Base-by-base conservation (phyloP, 176 grass and related monocot genomes). In the Avena eriantha region DNA sequence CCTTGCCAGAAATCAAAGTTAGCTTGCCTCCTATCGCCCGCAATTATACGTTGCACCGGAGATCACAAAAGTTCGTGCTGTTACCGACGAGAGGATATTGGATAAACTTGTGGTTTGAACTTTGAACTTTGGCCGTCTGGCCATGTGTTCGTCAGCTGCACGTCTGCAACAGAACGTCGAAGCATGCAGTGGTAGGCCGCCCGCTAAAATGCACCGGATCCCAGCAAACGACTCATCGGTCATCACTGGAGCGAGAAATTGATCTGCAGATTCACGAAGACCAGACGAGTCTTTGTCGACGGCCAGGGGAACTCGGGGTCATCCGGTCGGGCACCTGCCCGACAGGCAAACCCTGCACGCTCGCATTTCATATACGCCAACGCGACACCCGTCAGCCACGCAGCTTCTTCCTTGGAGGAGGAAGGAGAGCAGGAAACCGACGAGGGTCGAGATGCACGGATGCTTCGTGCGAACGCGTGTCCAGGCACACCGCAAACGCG, bases 241-340 rank as follows among this genome's bases (percentile, higher is more conserved):
- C n/a, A n/a, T 49, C 50, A 16, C 50, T 17, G 50, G 13, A 53
- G 18, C 7, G 19, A 58, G 56, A 58, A 58, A 58, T 21, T 21
- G 2, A 56, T 58, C 19, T 58, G 21, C 19, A 22, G n/a, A 7
- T 58, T 18, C 55, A 65, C 5, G 29, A 55, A 74, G 19, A 8
- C 3, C 45, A 15, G 15, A 21, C 56, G 63, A 56, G 63, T 29
- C 68, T 49, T 49, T 61, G 84, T 36, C 71, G 41, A 48, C 29
- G 14, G 8, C 53, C 11, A 73, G 29, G 77, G 61, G 41, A 36
- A 31, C 21, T 17, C n/a, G 43, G 53, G 54, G 13, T 14, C 84
- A 56, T 31, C 80, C 10, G 78, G 89, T 90, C 84, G 84, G 79
- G 43, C 53, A 77, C 63, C 88, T 29, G 55, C 72, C 88, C 54